Percentiles rank a stretch among this genome's conserved stretches.
These are phyloP conservation scores for Rasamsonia emersonii DNA, from an alignment of 2,329 filamentous ascomycete species.

Conservation along the genomic window DNA sequence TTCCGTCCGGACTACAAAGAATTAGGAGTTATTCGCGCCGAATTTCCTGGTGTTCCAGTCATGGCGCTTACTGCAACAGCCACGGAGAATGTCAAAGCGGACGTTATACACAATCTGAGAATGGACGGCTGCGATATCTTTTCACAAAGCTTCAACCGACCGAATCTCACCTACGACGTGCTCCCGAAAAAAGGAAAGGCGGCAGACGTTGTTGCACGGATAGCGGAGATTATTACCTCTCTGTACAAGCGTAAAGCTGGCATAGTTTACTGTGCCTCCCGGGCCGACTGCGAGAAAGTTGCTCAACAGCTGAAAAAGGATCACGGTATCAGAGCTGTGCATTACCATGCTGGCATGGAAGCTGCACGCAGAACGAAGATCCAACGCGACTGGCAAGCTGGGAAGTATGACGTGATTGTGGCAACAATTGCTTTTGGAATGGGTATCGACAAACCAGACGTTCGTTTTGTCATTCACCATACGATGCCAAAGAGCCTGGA, in stretches of 20 bases:
- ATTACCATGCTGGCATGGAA: constrained; percentile 79
- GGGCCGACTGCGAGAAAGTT: constrained; percentile 72
- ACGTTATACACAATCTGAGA: constrained; percentile 84
- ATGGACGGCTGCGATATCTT: constrained; percentile 73
- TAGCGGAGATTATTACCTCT: constrained; percentile 54
- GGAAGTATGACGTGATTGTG: constrained; percentile 77
- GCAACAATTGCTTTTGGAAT: constrained; percentile 98
- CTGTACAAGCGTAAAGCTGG: constrained; percentile 67
- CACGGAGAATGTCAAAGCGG: constrained; percentile 82
- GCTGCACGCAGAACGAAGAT: constrained; percentile 59
- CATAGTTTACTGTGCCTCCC: constrained; percentile 87
- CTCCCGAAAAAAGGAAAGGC: constrained; percentile 56
- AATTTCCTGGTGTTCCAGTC: constrained; percentile 71
- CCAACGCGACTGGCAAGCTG: constrained; percentile 75
- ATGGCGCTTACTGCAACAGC: constrained; percentile 96
- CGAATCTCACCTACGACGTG: constrained; percentile 87
- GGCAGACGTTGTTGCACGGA: constrained; percentile 42
- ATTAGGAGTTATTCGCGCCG: constrained; percentile 63
- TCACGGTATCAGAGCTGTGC: constrained; percentile 61
- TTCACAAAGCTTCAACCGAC: constrained; percentile 92
- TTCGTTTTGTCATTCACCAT: constrained; percentile 92
- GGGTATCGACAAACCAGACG: constrained; percentile 98
- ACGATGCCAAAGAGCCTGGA: constrained; percentile 90
- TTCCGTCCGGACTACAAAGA: constrained; percentile 94
- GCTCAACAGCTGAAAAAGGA: constrained; percentile 57